Evolutionary conservation across 1,139 yeast genomes (phyloP).

Genomic region (Tardiomyces depauwii): DNA sequence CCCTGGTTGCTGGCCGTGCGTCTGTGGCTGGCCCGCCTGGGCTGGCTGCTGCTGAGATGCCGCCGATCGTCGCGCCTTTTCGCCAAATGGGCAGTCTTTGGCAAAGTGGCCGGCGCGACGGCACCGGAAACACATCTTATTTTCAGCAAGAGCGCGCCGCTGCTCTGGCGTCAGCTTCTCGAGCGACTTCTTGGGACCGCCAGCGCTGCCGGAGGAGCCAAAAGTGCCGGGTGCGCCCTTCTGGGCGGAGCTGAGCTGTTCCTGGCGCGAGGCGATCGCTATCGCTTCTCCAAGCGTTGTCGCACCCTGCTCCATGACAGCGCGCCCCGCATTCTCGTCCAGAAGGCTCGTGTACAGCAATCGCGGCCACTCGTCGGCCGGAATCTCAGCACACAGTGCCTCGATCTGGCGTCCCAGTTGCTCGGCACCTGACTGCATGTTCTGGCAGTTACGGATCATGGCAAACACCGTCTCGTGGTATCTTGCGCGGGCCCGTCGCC

Average conservation of each 20-base stretch:
- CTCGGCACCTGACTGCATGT: background rate
- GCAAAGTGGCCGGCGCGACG: background rate
- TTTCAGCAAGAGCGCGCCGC: background rate
- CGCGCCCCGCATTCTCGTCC: background rate
- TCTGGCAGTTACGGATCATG: background rate
- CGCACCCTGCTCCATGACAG: background rate
- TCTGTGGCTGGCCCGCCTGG: background rate
- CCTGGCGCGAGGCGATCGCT: background rate
- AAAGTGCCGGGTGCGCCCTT: background rate
- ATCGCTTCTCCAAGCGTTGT: background rate
- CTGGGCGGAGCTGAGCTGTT: background rate
- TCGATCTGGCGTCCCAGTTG: background rate
- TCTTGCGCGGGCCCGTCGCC: background rate
- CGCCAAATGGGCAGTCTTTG: background rate
- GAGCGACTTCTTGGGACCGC: background rate
- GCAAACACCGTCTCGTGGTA: background rate
- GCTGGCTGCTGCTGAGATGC: background rate
- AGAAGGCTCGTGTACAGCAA: background rate
- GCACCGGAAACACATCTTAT: background rate
- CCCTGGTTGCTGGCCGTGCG: background rate
- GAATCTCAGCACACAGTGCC: background rate
- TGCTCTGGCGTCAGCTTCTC: background rate
- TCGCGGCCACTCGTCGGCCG: background rate
- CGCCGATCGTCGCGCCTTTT: background rate
- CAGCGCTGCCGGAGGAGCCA: background rate